phyloP scores from a whole-genome alignment of 805 yeast genomes.

The Lipomyces yamanashiensis region DNA sequence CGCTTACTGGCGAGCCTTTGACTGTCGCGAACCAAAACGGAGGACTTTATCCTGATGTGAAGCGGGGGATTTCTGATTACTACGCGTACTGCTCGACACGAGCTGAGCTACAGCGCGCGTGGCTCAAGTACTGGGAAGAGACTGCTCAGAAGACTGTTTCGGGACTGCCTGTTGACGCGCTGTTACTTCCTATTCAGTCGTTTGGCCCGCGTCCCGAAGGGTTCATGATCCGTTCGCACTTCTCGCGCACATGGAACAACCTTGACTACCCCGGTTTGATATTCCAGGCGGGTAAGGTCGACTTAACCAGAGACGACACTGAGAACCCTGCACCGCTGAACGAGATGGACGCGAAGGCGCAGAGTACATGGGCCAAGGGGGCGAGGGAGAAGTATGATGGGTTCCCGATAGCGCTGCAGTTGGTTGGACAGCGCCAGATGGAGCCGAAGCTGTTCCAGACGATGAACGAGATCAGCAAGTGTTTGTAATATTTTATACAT shows the following conservation, averaged over 20 bases:
- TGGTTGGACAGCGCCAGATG: slow-evolving; percentile 38
- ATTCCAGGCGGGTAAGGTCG: slow-evolving; percentile 33
- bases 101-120: slow-evolving; percentile 32
- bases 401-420: slow-evolving; percentile 33
- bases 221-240: slow-evolving; percentile 33
- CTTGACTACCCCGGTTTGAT: slow-evolving; percentile 35
- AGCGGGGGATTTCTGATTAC: slow-evolving; percentile 30
- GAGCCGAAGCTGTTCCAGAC: slow-evolving; percentile 38
- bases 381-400: slow-evolving; percentile 28
- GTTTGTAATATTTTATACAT: slow-evolving; percentile 5
- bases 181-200: slow-evolving; percentile 34
- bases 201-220: slow-evolving; percentile 36
- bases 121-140: slow-evolving; percentile 33
- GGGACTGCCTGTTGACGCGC: slow-evolving; percentile 35
- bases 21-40: slow-evolving; percentile 34
- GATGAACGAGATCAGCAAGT: slow-evolving; percentile 20
- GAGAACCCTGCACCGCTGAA: slow-evolving; percentile 34
- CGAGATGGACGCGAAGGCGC: slow-evolving; percentile 29
- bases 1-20: slow-evolving; percentile 34
- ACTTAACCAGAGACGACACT: slow-evolving; percentile 25
- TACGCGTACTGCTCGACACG: slow-evolving; percentile 34
- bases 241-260: slow-evolving; percentile 33
- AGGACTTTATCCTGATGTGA: slow-evolving; percentile 33
- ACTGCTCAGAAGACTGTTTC: slow-evolving; percentile 31
- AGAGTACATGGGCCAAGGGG: slow-evolving; percentile 28